These are phyloP conservation scores for Xylariaceae sp. DNA, from an alignment of 2,329 filamentous ascomycete species.

Conservation along the genomic window DNA sequence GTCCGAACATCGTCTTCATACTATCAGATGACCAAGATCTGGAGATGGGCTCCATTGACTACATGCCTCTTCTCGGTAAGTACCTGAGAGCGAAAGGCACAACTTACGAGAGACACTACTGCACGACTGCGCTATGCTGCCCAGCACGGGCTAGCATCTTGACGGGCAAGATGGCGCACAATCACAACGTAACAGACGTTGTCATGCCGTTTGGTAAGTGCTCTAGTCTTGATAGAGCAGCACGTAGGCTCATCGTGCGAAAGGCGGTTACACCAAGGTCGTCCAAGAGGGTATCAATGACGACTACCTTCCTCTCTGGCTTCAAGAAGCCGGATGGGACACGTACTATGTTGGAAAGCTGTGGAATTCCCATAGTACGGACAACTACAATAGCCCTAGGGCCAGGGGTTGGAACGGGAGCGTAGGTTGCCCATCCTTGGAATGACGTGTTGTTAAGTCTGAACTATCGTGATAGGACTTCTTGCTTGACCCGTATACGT, in stretches of 20 bases:
- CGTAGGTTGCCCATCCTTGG: conserved; percentile 1
- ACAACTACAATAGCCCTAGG: conserved; percentile 66
- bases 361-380: conserved; percentile 67
- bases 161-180: conserved; percentile 72
- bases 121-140: conserved; percentile 71
- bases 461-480: conserved; percentile 45
- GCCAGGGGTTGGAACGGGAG: conserved; percentile 59
- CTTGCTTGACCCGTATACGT: conserved; percentile 66
- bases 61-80: conserved; percentile 64
- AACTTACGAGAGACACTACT: conserved; percentile 67
- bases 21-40: conserved; percentile 73
- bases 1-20: conserved; percentile 69
- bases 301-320: conserved; percentile 72
- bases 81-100: conserved; percentile 65
- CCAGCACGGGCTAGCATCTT: conserved; percentile 69
- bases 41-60: conserved; percentile 64
- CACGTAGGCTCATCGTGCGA: conserved; percentile 10
- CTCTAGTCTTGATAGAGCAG: conserved; percentile 39
- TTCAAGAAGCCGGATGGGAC: conserved; percentile 70
- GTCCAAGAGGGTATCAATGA: conserved; percentile 68
- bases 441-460: neutral
- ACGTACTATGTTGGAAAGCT: conserved; percentile 79
- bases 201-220: conserved; percentile 61
- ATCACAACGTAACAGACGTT: conserved; percentile 71
- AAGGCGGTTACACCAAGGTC: conserved; percentile 70